Percentiles rank a stretch among this genome's conserved stretches.
phyloP scores from a whole-genome alignment of 148 eudicot genomes.

The Euryodendron excelsum region DNA sequence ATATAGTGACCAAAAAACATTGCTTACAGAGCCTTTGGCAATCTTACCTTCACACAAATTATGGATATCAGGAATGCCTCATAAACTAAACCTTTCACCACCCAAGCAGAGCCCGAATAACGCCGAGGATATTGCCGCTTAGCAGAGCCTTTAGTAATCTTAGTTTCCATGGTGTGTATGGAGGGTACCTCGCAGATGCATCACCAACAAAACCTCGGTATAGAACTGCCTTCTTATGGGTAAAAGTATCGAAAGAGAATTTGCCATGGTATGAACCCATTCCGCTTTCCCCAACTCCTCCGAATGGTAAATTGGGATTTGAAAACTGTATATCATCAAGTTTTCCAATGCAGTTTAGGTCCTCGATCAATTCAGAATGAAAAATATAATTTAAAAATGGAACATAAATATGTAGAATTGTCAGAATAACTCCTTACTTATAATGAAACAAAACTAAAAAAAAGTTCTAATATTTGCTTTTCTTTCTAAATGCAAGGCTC shows the following conservation, averaged over 20 bases:
- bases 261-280: constrained; percentile 84
- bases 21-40: too few species aligned
- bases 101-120: constrained; percentile 44
- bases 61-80: too few species aligned
- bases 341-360: neutral
- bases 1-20: too few species aligned
- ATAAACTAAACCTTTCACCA: constrained; percentile 2
- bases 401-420: neutral
- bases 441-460: too few species aligned
- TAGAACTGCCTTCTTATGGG: constrained; percentile 80
- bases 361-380: neutral
- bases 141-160: constrained; percentile 54
- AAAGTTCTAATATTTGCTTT: too few species aligned
- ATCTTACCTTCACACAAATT: too few species aligned
- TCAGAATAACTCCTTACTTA: too few species aligned
- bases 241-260: constrained; percentile 76
- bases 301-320: constrained; percentile 63
- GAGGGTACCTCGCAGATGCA: constrained; percentile 69
- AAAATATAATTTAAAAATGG: neutral
- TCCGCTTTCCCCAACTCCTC: constrained; percentile 89
- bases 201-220: constrained; percentile 55
- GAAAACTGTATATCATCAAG: constrained; percentile 43
- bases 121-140: constrained; percentile 47
- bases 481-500: too few species aligned
- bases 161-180: constrained; percentile 62